Base-by-base conservation (phyloP, 1,139 yeast genomes). In the Eremothecium coryli region DNA sequence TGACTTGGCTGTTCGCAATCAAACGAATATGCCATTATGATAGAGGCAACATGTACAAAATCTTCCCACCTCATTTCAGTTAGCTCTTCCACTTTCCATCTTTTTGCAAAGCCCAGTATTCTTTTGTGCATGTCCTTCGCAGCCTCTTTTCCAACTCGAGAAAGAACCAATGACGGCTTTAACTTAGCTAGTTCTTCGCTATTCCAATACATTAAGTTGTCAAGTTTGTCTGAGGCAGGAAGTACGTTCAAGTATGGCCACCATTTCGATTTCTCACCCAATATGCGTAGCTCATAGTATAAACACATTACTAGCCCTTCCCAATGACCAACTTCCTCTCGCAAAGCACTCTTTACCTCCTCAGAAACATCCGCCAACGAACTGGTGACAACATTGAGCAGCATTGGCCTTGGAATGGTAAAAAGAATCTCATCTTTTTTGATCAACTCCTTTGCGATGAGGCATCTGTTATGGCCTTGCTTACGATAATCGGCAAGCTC, bases 191-290 rank as follows among this genome's bases (percentile, higher is more conserved):
- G 54, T 30, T 66, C 67, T 1, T 54, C 51, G 1, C 69, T 71
- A 2, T 47, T 45, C 97, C 97, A 90, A 50, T 76, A 85, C 74
- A 86, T 81, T 38, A 88, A 70, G 31, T 80, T 82, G 48, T 77
- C 69, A 53, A 82, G 76, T 11, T 58, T 48, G 1, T 49, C 46
- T 0, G 41, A 30, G 4, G 29, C 22, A 2, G 97, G 97, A 33
- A 90, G 63, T 0, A 86, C 72, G 23, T 70, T 63, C 41, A 85
- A 73, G 56, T 90, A 90, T 1, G 75, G 69, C 37, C 52, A 54
- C 94, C 95, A 88, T 23, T 59, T 62, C 32, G 82, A 73, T 8
- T 58, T 43, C 1, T 58, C 61, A 4, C 65, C 62, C 42, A 65
- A 52, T 11, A 58, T 44, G 10, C 57, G 50, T 21, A 60, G 40